Evolutionary conservation across 2,329 filamentous ascomycete genomes (phyloP), one percentile per base, ranked within the genome.

Genomic region (Aspergillus sp.): DNA sequence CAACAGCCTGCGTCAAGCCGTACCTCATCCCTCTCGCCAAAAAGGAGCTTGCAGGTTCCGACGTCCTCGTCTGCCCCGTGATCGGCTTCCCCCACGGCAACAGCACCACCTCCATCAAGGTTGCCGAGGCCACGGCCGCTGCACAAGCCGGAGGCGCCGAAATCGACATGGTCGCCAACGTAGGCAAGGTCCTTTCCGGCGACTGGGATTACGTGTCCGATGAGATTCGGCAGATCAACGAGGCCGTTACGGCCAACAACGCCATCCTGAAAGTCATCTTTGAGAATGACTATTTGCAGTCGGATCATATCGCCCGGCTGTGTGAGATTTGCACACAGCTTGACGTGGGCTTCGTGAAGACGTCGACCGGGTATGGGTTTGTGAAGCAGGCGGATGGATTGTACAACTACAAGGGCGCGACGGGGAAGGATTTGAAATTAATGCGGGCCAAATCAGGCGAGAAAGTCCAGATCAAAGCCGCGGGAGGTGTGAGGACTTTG

Each of bases 41-140:
- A 22, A 62, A 77, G 32, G 71, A 77, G 1, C 81, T 88, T 0
- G 74, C 76, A 18, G 83, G 78, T 6, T 77, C 76, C 2, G 73
- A 73, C 49, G 85, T 87, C 5, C 65, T 75, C 2, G 69, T 87
- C 31, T 87, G 84, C 64, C 77, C 84, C 1, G 85, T 87, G 36
- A 80, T 87, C 61, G 84, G 84, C 26, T 88, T 88, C 63, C 85
- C 86, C 0, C 82, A 86, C 65, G 85, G 85, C 2, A 86, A 82
- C 69, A 82, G 78, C 63, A 85, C 81, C 0, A 82, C 80, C 0
- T 70, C 75, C 12, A 78, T 82, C 61, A 88, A 88, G 66, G 78
- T 84, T 1, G 71, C 76, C 24, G 85, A 87, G 65, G 82, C 85
- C 0, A 69, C 68, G 0, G 75, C 76, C 1, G 84, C 84, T 0